Evolutionary conservation across 257 asterid genomes (phyloP), one percentile per base, ranked within the genome.

Genomic region (Solanum medicagineum): DNA sequence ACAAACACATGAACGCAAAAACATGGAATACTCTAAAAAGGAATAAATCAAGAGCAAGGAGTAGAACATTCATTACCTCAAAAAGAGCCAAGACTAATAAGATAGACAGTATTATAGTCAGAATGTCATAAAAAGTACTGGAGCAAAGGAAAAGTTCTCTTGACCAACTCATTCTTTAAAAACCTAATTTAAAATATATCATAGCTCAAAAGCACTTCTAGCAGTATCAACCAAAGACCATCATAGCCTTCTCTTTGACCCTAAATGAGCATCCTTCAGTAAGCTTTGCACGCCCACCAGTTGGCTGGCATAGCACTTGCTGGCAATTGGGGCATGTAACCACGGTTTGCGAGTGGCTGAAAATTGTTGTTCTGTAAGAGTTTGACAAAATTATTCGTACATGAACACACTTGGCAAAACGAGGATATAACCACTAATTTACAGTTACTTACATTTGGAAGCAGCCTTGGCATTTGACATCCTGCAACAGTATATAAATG

Each of bases 241-340:
- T 24, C 65, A 53, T 51, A 26, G 60, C 47, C 26, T 74, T 59
- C 51, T 80, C 86, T 47, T 56, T 74, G 36, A 62, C 24, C 87
- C 87, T 85, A 54, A 75, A 85, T 47, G 87, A 79, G 84, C 87
- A 85, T 22, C 87, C 85, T 62, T 85, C 87, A 6, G 87, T 85
- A 12, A 85, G 81, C 14, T 81, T 85, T 57, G 81, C 32, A 1
- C 81, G 68, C 7, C 87, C 87, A 44, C 87, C 84, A 4, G 85
- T 85, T 13, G 87, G 87, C 79, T 85, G 87, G 79, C 87, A 79
- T 32, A 85, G 68, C 54, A 85, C 87, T 29, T 60, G 63, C 80
- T 79, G 84, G 77, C 87, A 85, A 40, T 57, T 84, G 51, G 73
- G 57, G 44, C 86, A 84, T 8, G 55, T 80, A 47, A 84, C 86